Evolutionary conservation across 225 moss, liverwort and hornwort species (phyloP).

Genomic region (Thuidium tamariscinum): DNA sequence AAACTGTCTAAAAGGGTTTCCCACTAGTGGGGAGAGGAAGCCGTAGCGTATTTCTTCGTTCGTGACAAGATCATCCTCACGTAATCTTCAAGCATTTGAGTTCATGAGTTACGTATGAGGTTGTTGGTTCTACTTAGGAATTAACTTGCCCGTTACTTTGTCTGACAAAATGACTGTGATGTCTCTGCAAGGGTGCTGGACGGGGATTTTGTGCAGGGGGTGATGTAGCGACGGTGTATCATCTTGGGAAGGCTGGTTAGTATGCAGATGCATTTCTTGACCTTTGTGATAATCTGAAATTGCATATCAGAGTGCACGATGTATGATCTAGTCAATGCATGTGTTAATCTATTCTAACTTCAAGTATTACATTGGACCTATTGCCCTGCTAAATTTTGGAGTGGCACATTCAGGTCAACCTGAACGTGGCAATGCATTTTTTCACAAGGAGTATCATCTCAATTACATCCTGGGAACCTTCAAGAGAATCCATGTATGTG

Average conservation of each 20-base stretch:
- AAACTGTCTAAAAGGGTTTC: neutral
- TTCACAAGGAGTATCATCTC: constrained; percentile 64
- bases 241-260: constrained; percentile 54
- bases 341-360: neutral
- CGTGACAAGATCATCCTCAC: neutral
- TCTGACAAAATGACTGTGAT: neutral
- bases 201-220: constrained; percentile 97
- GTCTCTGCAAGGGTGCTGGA: constrained; percentile 61
- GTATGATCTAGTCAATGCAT: neutral
- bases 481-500: constrained; percentile 87
- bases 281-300: neutral
- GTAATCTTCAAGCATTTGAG: neutral
- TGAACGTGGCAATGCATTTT: constrained; percentile 44
- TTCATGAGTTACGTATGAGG: neutral
- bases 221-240: constrained; percentile 75
- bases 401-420: constrained; percentile 36
- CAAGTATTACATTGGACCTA: neutral
- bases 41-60: neutral
- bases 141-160: neutral
- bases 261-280: neutral
- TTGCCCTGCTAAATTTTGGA: neutral
- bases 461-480: constrained; percentile 90
- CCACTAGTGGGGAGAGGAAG: neutral
- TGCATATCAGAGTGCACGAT: neutral
- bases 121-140: neutral